Evolutionary conservation across 2,329 filamentous ascomycete species (phyloP).

Genomic region (Botrytis elliptica): DNA sequence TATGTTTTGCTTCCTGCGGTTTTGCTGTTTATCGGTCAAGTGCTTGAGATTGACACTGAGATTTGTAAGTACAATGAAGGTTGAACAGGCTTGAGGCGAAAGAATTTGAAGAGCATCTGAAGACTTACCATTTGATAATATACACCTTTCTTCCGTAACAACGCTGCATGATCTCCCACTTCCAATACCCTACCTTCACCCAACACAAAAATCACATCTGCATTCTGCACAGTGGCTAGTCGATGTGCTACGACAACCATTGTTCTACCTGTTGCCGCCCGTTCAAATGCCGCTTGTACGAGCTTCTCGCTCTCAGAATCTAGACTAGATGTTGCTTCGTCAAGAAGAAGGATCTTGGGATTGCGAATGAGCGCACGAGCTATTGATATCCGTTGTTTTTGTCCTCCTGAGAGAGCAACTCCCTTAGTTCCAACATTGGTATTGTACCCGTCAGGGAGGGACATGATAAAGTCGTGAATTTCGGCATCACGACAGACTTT

Average conservation of each 20-base stretch:
- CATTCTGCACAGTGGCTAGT: conserved; percentile 73
- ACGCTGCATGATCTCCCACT: conserved; percentile 31
- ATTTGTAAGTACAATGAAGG: conserved; percentile 8
- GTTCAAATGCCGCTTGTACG: conserved; percentile 66
- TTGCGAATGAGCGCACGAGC: conserved; percentile 54
- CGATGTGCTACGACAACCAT: conserved; percentile 78
- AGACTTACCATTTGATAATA: conserved; percentile 38
- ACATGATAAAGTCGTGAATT: conserved; percentile 52
- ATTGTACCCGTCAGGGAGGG: conserved; percentile 50
- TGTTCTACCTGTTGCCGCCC: conserved; percentile 61
- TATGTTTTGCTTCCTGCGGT: not conserved
- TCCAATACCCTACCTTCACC: conserved; percentile 37
- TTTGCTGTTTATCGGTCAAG: conserved; percentile 24
- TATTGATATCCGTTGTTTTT: conserved; percentile 56
- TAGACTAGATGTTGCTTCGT: conserved; percentile 58
- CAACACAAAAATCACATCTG: conserved; percentile 42
- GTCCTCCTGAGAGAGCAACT: conserved; percentile 51
- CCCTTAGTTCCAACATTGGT: conserved; percentile 50
- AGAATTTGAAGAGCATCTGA: not conserved
- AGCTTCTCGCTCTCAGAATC: conserved; percentile 57
- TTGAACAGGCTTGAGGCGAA: not conserved
- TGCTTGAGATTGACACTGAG: conserved; percentile 30
- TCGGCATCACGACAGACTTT: conserved; percentile 51
- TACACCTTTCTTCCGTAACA: conserved; percentile 33
- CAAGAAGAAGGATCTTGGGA: conserved; percentile 53